Conservation (phyloP, 1,139 yeast genomes). For the Pichia sp. region DNA sequence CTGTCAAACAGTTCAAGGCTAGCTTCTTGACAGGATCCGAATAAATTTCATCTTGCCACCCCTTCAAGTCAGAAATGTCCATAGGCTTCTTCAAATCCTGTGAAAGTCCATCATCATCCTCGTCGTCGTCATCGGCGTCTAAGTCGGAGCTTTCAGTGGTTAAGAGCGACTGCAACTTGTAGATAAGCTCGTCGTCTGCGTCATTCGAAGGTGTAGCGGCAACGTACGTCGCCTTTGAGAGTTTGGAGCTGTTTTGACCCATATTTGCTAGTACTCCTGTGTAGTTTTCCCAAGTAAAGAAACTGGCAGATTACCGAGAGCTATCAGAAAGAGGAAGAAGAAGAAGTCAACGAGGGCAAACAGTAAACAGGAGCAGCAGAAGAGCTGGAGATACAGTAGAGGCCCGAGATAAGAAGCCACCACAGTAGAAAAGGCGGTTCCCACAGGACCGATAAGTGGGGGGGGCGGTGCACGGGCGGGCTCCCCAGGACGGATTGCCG, state of each 20-base stretch:
- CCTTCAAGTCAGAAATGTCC: slow-evolving; percentile 33
- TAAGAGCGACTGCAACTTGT: slow-evolving; percentile 28
- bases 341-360: not conserved
- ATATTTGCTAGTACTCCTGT: slow-evolving; percentile 13
- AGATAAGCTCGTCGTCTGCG: slow-evolving; percentile 29
- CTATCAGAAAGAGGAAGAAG: not conserved
- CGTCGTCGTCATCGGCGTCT: slow-evolving; percentile 8
- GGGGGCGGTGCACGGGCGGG: slow-evolving; percentile 7
- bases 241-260: slow-evolving; percentile 29
- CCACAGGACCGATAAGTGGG: not conserved
- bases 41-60: slow-evolving; percentile 49
- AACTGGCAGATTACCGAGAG: not conserved
- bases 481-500: not conserved
- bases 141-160: not conserved
- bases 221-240: slow-evolving; percentile 20
- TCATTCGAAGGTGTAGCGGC: slow-evolving; percentile 14
- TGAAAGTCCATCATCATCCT: not conserved
- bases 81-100: slow-evolving; percentile 33
- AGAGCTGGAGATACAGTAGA: not conserved
- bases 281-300: not conserved
- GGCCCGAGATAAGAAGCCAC: not conserved
- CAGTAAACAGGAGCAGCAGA: not conserved
- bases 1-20: slow-evolving; percentile 56
- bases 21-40: slow-evolving; percentile 53
- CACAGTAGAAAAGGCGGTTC: not conserved